A percentile compares a stretch with the other conserved stretches of the same genome.
Conservation (phyloP, 306 rosid genomes). For the Vigna radiata region DNA sequence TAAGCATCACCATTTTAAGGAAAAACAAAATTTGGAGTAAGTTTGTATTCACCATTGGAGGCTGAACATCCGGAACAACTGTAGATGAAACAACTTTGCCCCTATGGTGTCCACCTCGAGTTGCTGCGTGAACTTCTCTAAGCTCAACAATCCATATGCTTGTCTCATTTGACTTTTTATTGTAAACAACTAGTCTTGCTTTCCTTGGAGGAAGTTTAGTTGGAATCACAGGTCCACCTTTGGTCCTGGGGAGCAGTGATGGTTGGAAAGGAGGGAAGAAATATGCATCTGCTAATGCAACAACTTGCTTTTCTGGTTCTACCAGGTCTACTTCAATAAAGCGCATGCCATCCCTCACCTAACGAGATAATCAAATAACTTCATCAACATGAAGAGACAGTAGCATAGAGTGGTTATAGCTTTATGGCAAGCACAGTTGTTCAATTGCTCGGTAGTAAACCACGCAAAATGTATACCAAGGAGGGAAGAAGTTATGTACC, state of each 20-base stretch:
- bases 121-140: conserved; percentile 76
- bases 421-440: background rate
- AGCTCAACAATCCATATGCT: conserved; percentile 81
- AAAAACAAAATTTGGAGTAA: background rate
- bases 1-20: background rate
- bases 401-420: background rate
- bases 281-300: conserved; percentile 86
- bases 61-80: conserved; percentile 82
- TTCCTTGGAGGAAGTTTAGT: conserved; percentile 79
- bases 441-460: background rate
- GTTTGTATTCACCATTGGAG: conserved; percentile 69
- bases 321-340: conserved; percentile 74
- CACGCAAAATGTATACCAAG: background rate
- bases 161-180: conserved; percentile 77
- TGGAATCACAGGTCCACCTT: conserved; percentile 81
- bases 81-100: conserved; percentile 73
- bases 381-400: conserved; percentile 27
- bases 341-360: conserved; percentile 89
- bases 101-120: conserved; percentile 89
- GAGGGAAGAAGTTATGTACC: conserved; percentile 51
- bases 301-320: conserved; percentile 80
- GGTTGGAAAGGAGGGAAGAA: conserved; percentile 93
- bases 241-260: conserved; percentile 76
- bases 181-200: conserved; percentile 78
- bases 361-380: conserved; percentile 32